These are phyloP conservation scores for Piper betle DNA, from an alignment of 164 flowering plant genomes.

Conservation along the genomic window DNA sequence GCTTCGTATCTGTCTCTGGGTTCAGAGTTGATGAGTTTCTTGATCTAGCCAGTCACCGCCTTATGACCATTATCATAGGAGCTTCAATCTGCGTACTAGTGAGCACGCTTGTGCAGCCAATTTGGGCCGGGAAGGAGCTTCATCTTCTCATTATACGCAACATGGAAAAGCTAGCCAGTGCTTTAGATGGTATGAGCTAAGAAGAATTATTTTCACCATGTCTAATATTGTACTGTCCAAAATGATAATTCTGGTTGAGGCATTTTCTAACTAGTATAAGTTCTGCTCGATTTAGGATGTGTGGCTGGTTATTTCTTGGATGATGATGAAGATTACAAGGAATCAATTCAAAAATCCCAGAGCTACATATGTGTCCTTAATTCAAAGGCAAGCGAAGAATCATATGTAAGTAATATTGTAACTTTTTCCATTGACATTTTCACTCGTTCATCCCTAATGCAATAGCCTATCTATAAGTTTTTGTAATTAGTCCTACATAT, in stretches of 20 bases:
- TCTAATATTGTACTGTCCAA: background rate
- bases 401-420: constrained; percentile 28
- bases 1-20: constrained; percentile 67
- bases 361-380: constrained; percentile 56
- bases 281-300: constrained; percentile 22
- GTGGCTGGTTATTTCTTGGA: constrained; percentile 27
- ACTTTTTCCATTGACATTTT: too few relatives aligned
- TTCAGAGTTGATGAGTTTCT: constrained; percentile 50
- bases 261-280: too few relatives aligned
- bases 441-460: too few relatives aligned
- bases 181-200: constrained; percentile 43
- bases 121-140: constrained; percentile 77
- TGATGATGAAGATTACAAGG: constrained; percentile 4
- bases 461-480: too few relatives aligned
- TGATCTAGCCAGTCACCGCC: constrained; percentile 42
- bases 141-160: constrained; percentile 33
- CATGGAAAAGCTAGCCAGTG: constrained; percentile 59
- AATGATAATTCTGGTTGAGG: background rate
- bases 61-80: constrained; percentile 61
- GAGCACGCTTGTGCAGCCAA: constrained; percentile 45
- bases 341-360: constrained; percentile 14
- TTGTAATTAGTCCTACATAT: too few relatives aligned
- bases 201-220: background rate
- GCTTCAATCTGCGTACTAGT: constrained; percentile 41
- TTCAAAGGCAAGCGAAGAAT: constrained; percentile 58